Conservation (phyloP, 2,329 filamentous ascomycete genomes). For the Fusarium ambrosium region DNA sequence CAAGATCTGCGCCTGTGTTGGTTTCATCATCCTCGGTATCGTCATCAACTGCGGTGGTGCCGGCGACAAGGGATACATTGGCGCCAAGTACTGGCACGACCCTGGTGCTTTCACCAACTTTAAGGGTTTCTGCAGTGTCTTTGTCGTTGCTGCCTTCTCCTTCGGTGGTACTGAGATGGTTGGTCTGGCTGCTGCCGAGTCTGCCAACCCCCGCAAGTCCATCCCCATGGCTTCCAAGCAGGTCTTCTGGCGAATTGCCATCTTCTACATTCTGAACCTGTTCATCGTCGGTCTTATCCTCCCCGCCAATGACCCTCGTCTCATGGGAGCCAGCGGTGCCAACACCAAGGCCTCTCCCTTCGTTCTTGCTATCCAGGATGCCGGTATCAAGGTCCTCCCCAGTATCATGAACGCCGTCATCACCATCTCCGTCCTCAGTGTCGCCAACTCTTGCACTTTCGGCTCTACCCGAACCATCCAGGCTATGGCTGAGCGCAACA, state of each 20-base stretch:
- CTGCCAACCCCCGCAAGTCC: constrained; percentile 81
- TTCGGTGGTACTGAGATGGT: constrained; percentile 84
- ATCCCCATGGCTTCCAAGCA: constrained; percentile 91
- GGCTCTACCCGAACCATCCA: constrained; percentile 92
- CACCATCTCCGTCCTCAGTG: constrained; percentile 88
- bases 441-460: constrained; percentile 93
- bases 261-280: constrained; percentile 91
- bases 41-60: constrained; percentile 88
- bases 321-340: constrained; percentile 69
- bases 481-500: constrained; percentile 87
- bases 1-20: constrained; percentile 79
- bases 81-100: constrained; percentile 79
- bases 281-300: constrained; percentile 86
- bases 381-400: constrained; percentile 83
- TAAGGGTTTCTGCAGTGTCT: constrained; percentile 82
- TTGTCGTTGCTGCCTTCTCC: constrained; percentile 80
- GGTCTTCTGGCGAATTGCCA: constrained; percentile 92
- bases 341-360: constrained; percentile 88
- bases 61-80: constrained; percentile 80
- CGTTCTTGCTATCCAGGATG: constrained; percentile 90
- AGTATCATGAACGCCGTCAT: constrained; percentile 95
- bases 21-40: constrained; percentile 81
- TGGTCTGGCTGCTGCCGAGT: constrained; percentile 82
- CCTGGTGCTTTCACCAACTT: constrained; percentile 89
- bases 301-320: constrained; percentile 74